Base-by-base conservation (phyloP, 2,329 filamentous ascomycete genomes). In the Pseudocercospora crystallina region DNA sequence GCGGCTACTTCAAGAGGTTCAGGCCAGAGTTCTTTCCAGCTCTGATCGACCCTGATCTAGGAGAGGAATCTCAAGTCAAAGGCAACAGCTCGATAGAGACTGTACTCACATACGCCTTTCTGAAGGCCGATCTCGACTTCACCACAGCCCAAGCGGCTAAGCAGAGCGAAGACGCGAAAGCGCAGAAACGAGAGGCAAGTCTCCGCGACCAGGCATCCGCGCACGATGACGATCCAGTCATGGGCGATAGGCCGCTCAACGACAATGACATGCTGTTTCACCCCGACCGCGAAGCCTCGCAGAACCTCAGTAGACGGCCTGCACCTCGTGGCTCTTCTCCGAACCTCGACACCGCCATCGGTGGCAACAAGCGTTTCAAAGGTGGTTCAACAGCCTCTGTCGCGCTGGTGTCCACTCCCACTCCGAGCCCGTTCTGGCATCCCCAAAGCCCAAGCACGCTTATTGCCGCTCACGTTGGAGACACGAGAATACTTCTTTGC, bases 41-140 rank as follows among this genome's bases (percentile, higher is more conserved):
- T 8, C 47, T 67, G 8, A 45, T 55, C 2, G 56, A 42, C 15
- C 36, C 36, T 11, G 48, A 44, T 20, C 32, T 38, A 10, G 47
- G 42, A 1, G 45, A 49, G 4, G 33, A 49, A 2, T 35, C 51
- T 1, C 42, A 54, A 14, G 49, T 61, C 1, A 59, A 44, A 8
- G 66, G 71, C 53, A 71, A 78, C 11, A 77, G 85, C 32, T 83
- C 83, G 11, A 81, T 91, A 54, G 87, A 92, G 65, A 83, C 87
- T 1, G 83, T 95, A 32, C 77, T 99, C 46, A 87, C 87, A 52
- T 97, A 97, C 71, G 90, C 92, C 15, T 99, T 99, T 64, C 78
- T 99, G 42, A 88, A 90, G 61, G 90, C 91, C 31, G 94, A 99
- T 69, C 82, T 96, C 44, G 92, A 97, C 71, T 99, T 99, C 65